These are phyloP conservation scores for Starmerella potacharoeniae DNA, from an alignment of 805 yeast species.

Conservation along the genomic window DNA sequence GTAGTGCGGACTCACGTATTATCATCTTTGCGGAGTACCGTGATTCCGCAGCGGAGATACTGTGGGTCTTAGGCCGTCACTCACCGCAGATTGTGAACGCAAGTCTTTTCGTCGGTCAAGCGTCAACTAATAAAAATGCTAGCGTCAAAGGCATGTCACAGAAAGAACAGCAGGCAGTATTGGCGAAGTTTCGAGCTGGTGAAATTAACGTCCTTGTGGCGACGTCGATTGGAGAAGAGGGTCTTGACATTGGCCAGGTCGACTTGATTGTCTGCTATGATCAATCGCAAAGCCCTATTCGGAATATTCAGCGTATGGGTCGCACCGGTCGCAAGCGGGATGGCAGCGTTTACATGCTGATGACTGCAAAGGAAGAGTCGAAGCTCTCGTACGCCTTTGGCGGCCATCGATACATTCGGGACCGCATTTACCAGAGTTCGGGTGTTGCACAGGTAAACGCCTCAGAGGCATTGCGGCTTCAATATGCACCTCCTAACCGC, in stretches of 20 bases:
- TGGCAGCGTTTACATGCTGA: slow-evolving; percentile 65
- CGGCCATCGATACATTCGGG: slow-evolving; percentile 70
- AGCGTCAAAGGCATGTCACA: slow-evolving; percentile 74
- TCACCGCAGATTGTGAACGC: slow-evolving; percentile 39
- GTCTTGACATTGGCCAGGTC: slow-evolving; percentile 95
- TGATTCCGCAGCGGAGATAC: slow-evolving; percentile 82
- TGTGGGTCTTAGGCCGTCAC: slow-evolving; percentile 38
- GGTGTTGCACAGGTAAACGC: neutral
- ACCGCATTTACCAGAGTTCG: slow-evolving; percentile 35
- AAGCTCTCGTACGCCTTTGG: slow-evolving; percentile 79
- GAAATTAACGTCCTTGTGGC: slow-evolving; percentile 74
- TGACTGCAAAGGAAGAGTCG: slow-evolving; percentile 62
- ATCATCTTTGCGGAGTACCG: slow-evolving; percentile 83
- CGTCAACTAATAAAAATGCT: slow-evolving; percentile 32
- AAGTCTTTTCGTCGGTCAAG: slow-evolving; percentile 87
- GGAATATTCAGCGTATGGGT: slow-evolving; percentile 92
- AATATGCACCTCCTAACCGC: slow-evolving; percentile 43
- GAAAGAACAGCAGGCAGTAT: slow-evolving; percentile 68
- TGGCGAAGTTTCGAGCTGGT: slow-evolving; percentile 63
- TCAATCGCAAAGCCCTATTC: slow-evolving; percentile 85
- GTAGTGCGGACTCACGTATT: slow-evolving; percentile 42
- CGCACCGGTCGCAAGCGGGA: slow-evolving; percentile 93
- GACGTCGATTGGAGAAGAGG: slow-evolving; percentile 97
- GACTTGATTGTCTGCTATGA: slow-evolving; percentile 88
- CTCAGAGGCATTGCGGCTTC: slow-evolving; percentile 28